Evolutionary conservation across 441 rosid species (phyloP).

Genomic region (Populus hybrid): DNA sequence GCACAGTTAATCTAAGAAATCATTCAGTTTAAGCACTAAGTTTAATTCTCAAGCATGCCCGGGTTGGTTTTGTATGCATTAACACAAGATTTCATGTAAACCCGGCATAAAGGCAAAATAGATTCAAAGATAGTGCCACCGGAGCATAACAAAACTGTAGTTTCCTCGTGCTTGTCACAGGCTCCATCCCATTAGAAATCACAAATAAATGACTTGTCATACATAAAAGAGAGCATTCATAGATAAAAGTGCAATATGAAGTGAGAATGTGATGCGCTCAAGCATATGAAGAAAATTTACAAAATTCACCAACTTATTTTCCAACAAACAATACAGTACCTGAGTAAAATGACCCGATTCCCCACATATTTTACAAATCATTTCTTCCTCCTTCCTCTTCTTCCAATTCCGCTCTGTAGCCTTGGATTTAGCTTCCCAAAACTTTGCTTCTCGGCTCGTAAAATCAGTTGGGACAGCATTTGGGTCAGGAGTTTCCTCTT

Average conservation of each 20-base stretch:
- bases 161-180: background rate
- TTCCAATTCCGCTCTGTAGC: conserved; percentile 99
- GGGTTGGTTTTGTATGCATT: background rate
- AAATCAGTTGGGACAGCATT: conserved; percentile 97
- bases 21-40: background rate
- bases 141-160: background rate
- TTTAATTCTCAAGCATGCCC: background rate
- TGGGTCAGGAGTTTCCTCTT: conserved; percentile 75
- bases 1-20: background rate
- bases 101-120: background rate
- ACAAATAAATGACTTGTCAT: background rate
- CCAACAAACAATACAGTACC: conserved; percentile 33
- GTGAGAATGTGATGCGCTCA: background rate
- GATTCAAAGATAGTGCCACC: background rate
- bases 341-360: conserved; percentile 98
- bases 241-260: background rate
- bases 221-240: background rate
- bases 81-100: background rate
- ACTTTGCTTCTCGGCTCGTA: conserved; percentile 95
- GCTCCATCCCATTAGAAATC: background rate
- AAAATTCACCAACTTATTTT: background rate
- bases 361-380: conserved; percentile 95
- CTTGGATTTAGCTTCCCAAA: conserved; percentile 98
- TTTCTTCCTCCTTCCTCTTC: conserved; percentile 97
- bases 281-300: background rate